Percentiles rank a stretch among this genome's conserved stretches.
phyloP scores from a whole-genome alignment of 2,329 filamentous ascomycete species.

The Myriosclerotinia duriaeana region DNA sequence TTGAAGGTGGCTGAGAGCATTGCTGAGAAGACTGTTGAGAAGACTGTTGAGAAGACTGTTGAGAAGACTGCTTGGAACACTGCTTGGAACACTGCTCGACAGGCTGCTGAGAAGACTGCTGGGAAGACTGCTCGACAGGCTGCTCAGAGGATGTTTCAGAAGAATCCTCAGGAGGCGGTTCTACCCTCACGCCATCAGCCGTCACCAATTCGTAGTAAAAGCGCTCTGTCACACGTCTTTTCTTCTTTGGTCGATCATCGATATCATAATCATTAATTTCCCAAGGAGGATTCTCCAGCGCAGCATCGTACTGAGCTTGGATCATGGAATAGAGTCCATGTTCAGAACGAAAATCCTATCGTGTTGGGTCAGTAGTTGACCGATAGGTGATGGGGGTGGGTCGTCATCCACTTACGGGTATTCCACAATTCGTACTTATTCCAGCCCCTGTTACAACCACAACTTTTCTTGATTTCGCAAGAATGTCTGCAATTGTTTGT shows the following conservation, averaged over 20 bases:
- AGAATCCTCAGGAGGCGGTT: constrained; percentile 22
- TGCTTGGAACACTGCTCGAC: background rate
- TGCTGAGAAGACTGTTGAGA: no score
- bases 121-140: background rate
- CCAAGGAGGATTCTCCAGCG: constrained; percentile 44
- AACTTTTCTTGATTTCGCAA: constrained; percentile 66
- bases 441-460: constrained; percentile 71
- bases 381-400: background rate
- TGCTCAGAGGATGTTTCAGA: constrained; percentile 1
- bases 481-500: constrained; percentile 63
- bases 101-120: background rate
- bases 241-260: constrained; percentile 41
- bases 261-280: constrained; percentile 40
- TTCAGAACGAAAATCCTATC: constrained; percentile 68
- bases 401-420: constrained; percentile 56
- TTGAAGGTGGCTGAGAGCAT: no score
- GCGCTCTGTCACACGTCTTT: constrained; percentile 34
- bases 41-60: no score
- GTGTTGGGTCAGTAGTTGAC: constrained; percentile 29
- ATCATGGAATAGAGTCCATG: constrained; percentile 72
- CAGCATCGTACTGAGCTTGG: constrained; percentile 62
- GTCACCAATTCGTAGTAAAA: constrained; percentile 40
- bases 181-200: constrained; percentile 36
- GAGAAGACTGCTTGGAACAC: background rate
- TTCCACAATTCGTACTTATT: constrained; percentile 74